phyloP scores from a whole-genome alignment of 495 filamentous ascomycete genomes.

The Trichoderma asperelloides region DNA sequence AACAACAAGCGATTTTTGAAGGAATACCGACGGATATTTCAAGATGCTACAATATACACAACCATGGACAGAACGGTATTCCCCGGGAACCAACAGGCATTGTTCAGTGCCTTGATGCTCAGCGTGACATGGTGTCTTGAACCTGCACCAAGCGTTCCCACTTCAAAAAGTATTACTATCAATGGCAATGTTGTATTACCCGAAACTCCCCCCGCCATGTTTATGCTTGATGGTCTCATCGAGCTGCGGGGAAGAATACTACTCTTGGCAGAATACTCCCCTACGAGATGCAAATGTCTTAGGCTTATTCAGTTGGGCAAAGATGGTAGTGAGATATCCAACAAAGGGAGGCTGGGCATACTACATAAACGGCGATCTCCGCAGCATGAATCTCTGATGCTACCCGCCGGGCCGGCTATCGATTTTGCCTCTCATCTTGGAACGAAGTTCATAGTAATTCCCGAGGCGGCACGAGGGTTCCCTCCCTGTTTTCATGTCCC shows the following conservation, averaged over 20 bases:
- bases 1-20: background rate
- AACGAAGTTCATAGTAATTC: background rate
- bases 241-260: background rate
- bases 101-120: background rate
- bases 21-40: conserved; percentile 2
- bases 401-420: background rate
- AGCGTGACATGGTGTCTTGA: background rate
- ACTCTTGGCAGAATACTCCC: background rate
- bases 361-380: background rate
- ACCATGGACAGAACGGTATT: background rate
- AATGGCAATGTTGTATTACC: conserved; percentile 1
- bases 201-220: background rate
- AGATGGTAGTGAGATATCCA: background rate
- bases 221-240: background rate
- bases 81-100: background rate
- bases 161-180: background rate
- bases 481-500: background rate
- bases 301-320: background rate
- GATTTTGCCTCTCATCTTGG: background rate
- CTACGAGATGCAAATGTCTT: background rate
- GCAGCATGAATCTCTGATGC: background rate
- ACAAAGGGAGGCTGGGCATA: background rate
- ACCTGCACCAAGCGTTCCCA: background rate
- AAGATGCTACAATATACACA: background rate
- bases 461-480: background rate